These are phyloP conservation scores for Aspergillus fructus DNA, from an alignment of 2,329 filamentous ascomycete genomes.

Conservation along the genomic window DNA sequence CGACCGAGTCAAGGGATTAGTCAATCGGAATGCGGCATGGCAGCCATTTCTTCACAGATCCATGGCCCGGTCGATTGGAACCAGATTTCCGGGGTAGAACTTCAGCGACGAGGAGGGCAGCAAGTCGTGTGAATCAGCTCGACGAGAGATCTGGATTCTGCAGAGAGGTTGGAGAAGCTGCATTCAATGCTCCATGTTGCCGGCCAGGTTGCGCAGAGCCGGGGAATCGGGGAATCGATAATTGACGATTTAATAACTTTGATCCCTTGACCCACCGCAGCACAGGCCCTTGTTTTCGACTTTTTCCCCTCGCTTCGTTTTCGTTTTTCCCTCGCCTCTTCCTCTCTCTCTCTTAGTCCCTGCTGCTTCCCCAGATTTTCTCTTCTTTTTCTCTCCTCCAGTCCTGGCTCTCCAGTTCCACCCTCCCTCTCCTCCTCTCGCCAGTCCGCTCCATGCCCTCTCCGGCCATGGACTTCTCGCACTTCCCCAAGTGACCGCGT, in stretches of 20 bases:
- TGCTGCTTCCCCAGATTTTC: not conserved
- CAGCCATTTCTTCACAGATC: no score
- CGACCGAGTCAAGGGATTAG: no score
- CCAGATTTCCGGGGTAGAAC: not conserved
- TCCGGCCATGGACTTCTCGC: slow-evolving; percentile 10
- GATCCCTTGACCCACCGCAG: slow-evolving; percentile 10
- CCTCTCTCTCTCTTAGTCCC: not conserved
- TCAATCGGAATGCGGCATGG: no score
- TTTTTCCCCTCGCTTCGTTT: slow-evolving; percentile 11
- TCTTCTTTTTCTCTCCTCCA: not conserved
- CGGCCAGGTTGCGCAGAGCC: no score
- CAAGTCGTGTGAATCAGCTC: not conserved
- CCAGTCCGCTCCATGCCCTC: not conserved
- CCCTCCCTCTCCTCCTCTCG: not conserved
- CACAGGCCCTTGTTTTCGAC: slow-evolving; percentile 6
- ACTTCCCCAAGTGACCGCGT: slow-evolving; percentile 10
- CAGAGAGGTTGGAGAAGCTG: not conserved
- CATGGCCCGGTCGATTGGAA: not conserved
- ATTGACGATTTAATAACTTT: slow-evolving; percentile 1
- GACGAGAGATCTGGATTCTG: not conserved
- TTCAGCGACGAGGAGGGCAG: not conserved
- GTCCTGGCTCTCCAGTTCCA: no score
- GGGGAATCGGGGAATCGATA: not conserved
- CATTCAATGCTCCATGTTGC: no score
- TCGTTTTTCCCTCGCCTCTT: not conserved